Conservation (phyloP, 1,284 basidiomycete genomes). For the Butyriboletus appendiculatus region DNA sequence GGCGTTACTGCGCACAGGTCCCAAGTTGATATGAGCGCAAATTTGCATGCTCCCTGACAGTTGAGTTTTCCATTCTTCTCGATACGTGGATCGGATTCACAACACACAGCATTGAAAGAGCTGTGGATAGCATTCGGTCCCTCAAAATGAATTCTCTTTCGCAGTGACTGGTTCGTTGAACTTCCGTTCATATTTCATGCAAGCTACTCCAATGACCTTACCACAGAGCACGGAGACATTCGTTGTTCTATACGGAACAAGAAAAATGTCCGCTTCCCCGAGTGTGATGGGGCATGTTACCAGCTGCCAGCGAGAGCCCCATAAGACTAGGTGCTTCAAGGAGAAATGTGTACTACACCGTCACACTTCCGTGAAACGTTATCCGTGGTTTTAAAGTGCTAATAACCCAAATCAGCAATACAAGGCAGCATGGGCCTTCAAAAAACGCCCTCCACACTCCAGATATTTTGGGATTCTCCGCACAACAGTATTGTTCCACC, state of each 20-base stretch:
- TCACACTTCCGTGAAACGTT: background rate
- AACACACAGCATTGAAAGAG: constrained; percentile 1
- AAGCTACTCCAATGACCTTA: background rate
- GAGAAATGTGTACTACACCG: background rate
- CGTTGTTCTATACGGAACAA: background rate
- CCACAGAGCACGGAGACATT: background rate
- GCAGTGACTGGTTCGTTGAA: background rate
- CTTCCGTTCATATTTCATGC: background rate
- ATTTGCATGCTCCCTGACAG: constrained; percentile 4
- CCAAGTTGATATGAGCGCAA: background rate
- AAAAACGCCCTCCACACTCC: background rate
- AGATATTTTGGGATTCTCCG: background rate
- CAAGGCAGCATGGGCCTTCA: background rate
- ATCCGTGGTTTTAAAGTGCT: background rate
- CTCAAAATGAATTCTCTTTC: background rate
- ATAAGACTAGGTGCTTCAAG: background rate
- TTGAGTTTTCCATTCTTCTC: constrained; percentile 9
- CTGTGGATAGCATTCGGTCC: background rate
- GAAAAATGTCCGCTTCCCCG: background rate
- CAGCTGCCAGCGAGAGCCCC: background rate
- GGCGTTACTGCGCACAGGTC: background rate
- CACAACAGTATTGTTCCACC: background rate
- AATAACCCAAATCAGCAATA: background rate
- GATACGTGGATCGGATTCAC: constrained; percentile 4
- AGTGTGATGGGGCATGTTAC: background rate